Percentiles rank a stretch among this genome's conserved stretches.
phyloP scores from a whole-genome alignment of 768 basidiomycete species.

The Termitomyces sp. region DNA sequence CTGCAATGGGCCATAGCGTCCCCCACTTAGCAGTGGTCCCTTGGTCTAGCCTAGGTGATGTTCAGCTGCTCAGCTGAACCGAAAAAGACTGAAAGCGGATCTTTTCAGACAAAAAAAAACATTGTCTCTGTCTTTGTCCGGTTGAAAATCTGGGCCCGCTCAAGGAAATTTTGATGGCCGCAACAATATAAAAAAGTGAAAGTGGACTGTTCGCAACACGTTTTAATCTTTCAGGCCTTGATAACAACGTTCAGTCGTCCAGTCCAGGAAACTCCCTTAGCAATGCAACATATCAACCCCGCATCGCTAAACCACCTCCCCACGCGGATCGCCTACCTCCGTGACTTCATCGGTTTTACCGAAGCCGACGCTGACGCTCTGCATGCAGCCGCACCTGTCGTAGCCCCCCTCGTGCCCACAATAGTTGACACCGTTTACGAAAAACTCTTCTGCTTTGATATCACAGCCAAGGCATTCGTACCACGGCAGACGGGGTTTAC shows the following conservation, averaged over 20 bases:
- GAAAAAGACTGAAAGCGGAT: neutral
- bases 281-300: constrained; percentile 23
- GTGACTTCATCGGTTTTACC: constrained; percentile 39
- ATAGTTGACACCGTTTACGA: constrained; percentile 41
- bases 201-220: no score
- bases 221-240: no score
- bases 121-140: neutral
- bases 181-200: neutral
- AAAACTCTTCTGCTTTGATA: constrained; percentile 39
- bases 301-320: constrained; percentile 24
- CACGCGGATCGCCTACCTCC: constrained; percentile 35
- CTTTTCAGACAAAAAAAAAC: neutral
- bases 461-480: constrained; percentile 32
- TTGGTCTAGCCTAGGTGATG: neutral
- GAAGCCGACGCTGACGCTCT: constrained; percentile 34
- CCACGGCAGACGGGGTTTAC: constrained; percentile 35
- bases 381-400: constrained; percentile 31
- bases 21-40: no score
- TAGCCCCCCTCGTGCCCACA: constrained; percentile 35
- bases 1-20: neutral
- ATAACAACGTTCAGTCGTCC: neutral
- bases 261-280: neutral
- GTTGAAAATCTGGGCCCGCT: neutral
- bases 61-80: neutral
- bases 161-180: neutral